A percentile compares a stretch with the other conserved stretches of the same genome.
Conservation (phyloP, 495 filamentous ascomycete species). For the Lineolata rhizophorae region DNA sequence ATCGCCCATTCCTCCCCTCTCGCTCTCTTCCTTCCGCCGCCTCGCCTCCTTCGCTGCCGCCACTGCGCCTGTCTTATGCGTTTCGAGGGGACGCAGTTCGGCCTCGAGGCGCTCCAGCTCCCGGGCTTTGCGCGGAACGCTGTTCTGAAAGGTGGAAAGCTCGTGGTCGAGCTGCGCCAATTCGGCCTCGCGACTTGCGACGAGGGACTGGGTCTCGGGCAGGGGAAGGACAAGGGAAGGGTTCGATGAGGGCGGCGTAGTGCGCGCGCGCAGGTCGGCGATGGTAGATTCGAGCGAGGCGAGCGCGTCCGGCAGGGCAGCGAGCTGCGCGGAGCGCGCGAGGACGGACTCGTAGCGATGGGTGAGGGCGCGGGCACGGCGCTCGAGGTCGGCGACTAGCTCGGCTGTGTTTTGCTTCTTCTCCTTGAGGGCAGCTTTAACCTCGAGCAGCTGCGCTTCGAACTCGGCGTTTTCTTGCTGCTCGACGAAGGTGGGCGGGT, state of each 20-base stretch:
- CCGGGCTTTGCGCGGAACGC: constrained; percentile 46
- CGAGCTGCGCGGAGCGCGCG: constrained; percentile 34
- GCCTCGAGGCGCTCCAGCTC: constrained; percentile 50
- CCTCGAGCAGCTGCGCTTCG: constrained; percentile 42
- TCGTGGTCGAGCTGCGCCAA: constrained; percentile 43
- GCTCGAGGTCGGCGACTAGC: constrained; percentile 51
- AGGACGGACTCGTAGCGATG: constrained; percentile 41
- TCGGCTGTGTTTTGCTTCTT: constrained; percentile 61
- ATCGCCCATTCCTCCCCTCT: constrained; percentile 43
- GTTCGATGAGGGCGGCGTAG: constrained; percentile 18
- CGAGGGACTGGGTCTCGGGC: constrained; percentile 31
- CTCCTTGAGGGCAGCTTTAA: constrained; percentile 54
- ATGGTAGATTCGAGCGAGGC: constrained; percentile 38
- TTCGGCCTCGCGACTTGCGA: constrained; percentile 38
- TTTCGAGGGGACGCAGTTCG: constrained; percentile 50
- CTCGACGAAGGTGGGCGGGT: constrained; percentile 66
- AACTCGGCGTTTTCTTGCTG: constrained; percentile 64
- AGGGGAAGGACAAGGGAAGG: constrained; percentile 28
- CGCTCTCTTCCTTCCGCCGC: constrained; percentile 49
- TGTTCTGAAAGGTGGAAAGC: constrained; percentile 37
- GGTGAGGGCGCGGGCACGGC: constrained; percentile 36
- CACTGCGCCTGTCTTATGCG: constrained; percentile 41
- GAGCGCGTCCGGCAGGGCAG: constrained; percentile 38
- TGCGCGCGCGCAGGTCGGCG: constrained; percentile 27
- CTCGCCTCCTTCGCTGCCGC: constrained; percentile 58